Base-by-base conservation (phyloP, 352 stramenopile species). In the Phytophthora citrophthora region DNA sequence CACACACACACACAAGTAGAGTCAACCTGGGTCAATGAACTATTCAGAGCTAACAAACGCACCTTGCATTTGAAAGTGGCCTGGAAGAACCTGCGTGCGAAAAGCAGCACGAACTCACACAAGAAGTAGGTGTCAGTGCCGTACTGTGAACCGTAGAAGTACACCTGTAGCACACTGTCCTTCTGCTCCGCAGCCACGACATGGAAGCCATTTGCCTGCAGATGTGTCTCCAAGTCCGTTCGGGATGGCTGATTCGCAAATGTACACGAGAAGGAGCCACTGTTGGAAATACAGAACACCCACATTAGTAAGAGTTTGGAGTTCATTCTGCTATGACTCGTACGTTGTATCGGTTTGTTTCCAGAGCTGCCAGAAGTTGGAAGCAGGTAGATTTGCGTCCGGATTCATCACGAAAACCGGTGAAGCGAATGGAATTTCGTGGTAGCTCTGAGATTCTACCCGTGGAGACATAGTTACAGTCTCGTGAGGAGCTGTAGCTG, bases 31-130 rank as follows among this genome's bases (percentile, higher is more conserved):
- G 29, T 0, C 27, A 32, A 32, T 20, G 20, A 20, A 20, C 20
- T 20, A 20, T 20, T 27, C 34, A 24, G 32, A 63, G 23, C 32
- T 44, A 38, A 9, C 34, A 18, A 51, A 57, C 61, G 27, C 63
- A 91, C 86, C 78, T 81, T 75, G 80, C 83, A 91, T 46, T 94
- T 94, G 69, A 94, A 94, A 1, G 83, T 92, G 18, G 83, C 81
- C 49, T 92, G 83, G 70, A 94, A 94, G 64, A 91, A 94, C n/a
- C 74, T 72, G 2, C 86, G 71, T 27, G 79, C 66, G 53, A 77
- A 89, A 18, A 94, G 75, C 40, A 94, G 66, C 24, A 94, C 79
- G 44, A 94, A 94, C 66, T 94, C 86, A 47, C 80, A 85, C 15
- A 92, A 60, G 47, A 93, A 93, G 49, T 80, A 51, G 0, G 68